Conservation (phyloP, 78 protist genomes). For the Bigelowiella natans region DNA sequence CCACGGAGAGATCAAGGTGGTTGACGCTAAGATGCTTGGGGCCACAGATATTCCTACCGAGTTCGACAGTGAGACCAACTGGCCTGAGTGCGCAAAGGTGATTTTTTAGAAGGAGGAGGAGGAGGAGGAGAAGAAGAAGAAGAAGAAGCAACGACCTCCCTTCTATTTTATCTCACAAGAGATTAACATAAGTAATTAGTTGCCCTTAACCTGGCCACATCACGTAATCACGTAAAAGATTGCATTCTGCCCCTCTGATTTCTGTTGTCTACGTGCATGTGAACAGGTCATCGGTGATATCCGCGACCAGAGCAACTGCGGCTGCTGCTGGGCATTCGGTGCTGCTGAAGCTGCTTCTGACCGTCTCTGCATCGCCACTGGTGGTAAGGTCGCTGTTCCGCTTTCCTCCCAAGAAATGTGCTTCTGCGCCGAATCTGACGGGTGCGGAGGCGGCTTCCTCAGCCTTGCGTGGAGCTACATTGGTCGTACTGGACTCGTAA, state of each 20-base stretch:
- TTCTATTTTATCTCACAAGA: too few relatives aligned
- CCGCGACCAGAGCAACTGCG: conserved; percentile 47
- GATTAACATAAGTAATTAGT: background rate
- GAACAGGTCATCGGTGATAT: conserved; percentile 26
- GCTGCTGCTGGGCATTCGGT: conserved; percentile 30
- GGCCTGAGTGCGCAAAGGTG: background rate
- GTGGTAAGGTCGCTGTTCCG: background rate
- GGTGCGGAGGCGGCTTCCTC: conserved; percentile 49
- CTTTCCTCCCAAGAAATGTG: conserved; percentile 22
- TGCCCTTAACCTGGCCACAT: background rate
- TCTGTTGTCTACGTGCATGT: too few relatives aligned
- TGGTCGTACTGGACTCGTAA: background rate
- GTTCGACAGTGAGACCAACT: conserved; percentile 4
- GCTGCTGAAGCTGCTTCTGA: conserved; percentile 10
- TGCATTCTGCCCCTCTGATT: background rate
- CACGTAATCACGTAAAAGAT: background rate
- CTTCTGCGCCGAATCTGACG: conserved; percentile 1
- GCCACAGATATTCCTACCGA: too few relatives aligned
- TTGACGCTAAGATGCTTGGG: too few relatives aligned
- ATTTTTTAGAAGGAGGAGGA: too few relatives aligned
- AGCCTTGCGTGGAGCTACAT: conserved; percentile 27
- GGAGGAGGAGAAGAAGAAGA: too few relatives aligned
- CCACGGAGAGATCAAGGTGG: too few relatives aligned
- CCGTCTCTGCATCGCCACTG: conserved; percentile 25
- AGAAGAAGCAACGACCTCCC: background rate